A percentile compares a stretch with the other conserved stretches of the same genome.
Conservation (phyloP, 805 yeast species). For the Brettanomyces nanus region DNA sequence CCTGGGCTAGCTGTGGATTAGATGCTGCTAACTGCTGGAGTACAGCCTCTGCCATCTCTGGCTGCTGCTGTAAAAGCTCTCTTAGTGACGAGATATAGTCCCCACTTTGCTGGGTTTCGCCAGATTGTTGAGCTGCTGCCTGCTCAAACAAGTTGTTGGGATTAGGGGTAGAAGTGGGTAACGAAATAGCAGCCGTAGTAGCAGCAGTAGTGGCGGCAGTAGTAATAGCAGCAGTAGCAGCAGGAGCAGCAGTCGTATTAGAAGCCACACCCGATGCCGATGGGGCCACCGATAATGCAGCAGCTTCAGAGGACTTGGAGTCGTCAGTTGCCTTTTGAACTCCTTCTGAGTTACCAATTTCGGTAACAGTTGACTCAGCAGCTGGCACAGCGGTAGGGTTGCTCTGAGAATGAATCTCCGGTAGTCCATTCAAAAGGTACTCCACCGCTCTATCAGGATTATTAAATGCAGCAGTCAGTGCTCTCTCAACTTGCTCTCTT, state of each 20-base stretch:
- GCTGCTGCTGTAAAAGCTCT: conserved; percentile 73
- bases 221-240: conserved; percentile 28
- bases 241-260: conserved; percentile 15
- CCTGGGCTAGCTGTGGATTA: conserved; percentile 77
- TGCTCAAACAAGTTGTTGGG: conserved; percentile 48
- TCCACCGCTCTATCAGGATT: conserved; percentile 98
- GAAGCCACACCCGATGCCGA: conserved; percentile 18
- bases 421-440: conserved; percentile 83
- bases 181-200: conserved; percentile 1
- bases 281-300: conserved; percentile 1
- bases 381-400: conserved; percentile 7
- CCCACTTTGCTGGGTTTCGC: conserved; percentile 20
- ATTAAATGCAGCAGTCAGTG: conserved; percentile 90
- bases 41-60: conserved; percentile 79
- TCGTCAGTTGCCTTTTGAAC: not conserved
- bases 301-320: not conserved
- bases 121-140: conserved; percentile 29
- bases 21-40: conserved; percentile 73
- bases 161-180: conserved; percentile 6
- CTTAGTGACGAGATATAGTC: conserved; percentile 52
- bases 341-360: not conserved
- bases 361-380: not conserved
- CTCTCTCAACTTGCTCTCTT: conserved; percentile 78
- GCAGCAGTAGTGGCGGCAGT: conserved; percentile 22
- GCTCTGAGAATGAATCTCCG: conserved; percentile 35